phyloP scores from a whole-genome alignment of 2,329 filamentous ascomycete species.

The Rhinocladiella mackenziei region DNA sequence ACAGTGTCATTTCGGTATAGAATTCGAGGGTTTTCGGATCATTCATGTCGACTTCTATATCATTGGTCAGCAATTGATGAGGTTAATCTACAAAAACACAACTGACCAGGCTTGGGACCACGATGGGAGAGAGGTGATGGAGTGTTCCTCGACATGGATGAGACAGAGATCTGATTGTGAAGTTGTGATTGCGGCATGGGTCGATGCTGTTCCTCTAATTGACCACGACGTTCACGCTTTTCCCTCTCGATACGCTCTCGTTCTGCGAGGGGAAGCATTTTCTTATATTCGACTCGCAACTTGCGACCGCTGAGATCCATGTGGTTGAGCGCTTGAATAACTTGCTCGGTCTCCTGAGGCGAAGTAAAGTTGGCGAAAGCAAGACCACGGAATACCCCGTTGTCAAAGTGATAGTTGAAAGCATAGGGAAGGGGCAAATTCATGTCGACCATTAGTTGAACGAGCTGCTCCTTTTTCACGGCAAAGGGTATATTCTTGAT shows the following conservation, averaged over 20 bases:
- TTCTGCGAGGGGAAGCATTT: conserved; percentile 94
- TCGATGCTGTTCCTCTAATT: conserved; percentile 94
- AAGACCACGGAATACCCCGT: conserved; percentile 90
- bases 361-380: conserved; percentile 99
- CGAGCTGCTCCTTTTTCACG: conserved; percentile 92
- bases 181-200: conserved; percentile 61
- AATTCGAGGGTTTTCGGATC: conserved; percentile 81
- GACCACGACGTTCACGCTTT: conserved; percentile 91
- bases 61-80: conserved; percentile 27
- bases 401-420: conserved; percentile 98
- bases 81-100: conserved; percentile 14
- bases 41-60: conserved; percentile 83
- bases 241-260: conserved; percentile 94
- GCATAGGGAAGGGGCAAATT: conserved; percentile 92
- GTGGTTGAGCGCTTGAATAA: conserved; percentile 92
- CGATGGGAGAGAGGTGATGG: conserved; percentile 64
- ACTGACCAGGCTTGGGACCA: conserved; percentile 41
- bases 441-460: conserved; percentile 89
- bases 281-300: conserved; percentile 96
- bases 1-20: conserved; percentile 85
- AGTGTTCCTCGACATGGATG: conserved; percentile 65
- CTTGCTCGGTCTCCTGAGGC: conserved; percentile 83
- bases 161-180: conserved; percentile 81
- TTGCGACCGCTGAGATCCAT: conserved; percentile 94
- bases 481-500: conserved; percentile 99